A percentile compares a stretch with the other conserved stretches of the same genome.
Evolutionary conservation across 371 early-diverging fungal species (phyloP).

Genomic region (Rhizopus microsporus): DNA sequence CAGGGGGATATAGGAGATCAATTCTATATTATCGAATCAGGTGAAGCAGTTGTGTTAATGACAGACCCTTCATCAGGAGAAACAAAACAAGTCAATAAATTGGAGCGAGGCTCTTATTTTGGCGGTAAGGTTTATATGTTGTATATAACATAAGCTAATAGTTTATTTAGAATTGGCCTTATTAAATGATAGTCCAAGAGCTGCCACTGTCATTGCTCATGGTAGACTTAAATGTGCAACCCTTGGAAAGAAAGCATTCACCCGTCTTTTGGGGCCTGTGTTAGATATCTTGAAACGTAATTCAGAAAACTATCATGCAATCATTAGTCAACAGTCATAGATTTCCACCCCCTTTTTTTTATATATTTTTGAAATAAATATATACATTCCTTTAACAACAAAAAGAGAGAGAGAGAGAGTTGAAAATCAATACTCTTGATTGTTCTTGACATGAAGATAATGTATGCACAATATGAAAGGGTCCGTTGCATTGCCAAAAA

Average conservation of each 20-base stretch:
- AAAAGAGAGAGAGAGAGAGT: too few species aligned
- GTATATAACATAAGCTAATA: constrained; percentile 1
- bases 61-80: constrained; percentile 59
- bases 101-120: constrained; percentile 92
- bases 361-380: too few species aligned
- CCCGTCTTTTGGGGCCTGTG: constrained; percentile 89
- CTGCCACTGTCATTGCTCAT: constrained; percentile 84
- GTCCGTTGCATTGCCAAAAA: too few species aligned
- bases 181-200: constrained; percentile 84
- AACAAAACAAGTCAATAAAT: constrained; percentile 72
- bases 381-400: too few species aligned
- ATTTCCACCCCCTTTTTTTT: neutral
- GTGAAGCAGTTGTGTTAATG: constrained; percentile 63
- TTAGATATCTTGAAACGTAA: constrained; percentile 90
- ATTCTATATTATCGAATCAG: constrained; percentile 84
- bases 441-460: too few species aligned
- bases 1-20: constrained; percentile 72
- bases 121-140: constrained; percentile 68
- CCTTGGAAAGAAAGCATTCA: constrained; percentile 88
- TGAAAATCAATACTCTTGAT: too few species aligned
- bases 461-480: too few species aligned
- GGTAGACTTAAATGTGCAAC: constrained; percentile 90
- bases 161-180: constrained; percentile 80
- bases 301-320: constrained; percentile 69
- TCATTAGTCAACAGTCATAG: constrained; percentile 27